phyloP scores from a whole-genome alignment of 768 basidiomycete species.

The Amyloporia xantha region DNA sequence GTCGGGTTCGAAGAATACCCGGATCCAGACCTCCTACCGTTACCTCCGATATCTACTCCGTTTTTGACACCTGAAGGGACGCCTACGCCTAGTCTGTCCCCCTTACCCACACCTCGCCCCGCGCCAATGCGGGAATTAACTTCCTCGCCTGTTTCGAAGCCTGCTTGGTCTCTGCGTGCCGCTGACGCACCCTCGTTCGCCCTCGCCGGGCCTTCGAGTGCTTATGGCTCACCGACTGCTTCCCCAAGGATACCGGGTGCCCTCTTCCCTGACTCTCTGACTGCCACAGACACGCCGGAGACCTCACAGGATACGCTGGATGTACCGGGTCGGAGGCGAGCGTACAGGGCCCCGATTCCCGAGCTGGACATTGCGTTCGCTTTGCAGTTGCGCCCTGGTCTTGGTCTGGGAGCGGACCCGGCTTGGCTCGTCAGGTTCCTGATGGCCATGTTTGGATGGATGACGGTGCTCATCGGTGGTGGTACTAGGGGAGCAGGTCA shows the following conservation, averaged over 20 bases:
- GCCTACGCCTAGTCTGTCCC: neutral
- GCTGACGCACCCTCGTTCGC: conserved; percentile 29
- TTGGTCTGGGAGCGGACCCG: conserved; percentile 64
- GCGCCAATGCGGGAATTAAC: conserved; percentile 20
- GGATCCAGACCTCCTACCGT: conserved; percentile 39
- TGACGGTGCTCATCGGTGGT: conserved; percentile 44
- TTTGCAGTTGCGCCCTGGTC: conserved; percentile 70
- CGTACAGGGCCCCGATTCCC: conserved; percentile 21
- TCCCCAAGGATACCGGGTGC: conserved; percentile 17
- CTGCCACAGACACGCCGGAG: neutral
- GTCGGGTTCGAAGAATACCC: conserved; percentile 21
- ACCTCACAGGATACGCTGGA: conserved; percentile 9
- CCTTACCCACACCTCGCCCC: conserved; percentile 4
- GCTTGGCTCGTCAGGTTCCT: conserved; percentile 77
- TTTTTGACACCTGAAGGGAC: conserved; percentile 13
- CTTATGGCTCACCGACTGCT: conserved; percentile 3
- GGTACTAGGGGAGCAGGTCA: too few relatives aligned
- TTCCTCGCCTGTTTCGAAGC: conserved; percentile 6
- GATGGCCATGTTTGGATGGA: conserved; percentile 78
- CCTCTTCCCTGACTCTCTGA: conserved; percentile 10
- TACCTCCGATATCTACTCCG: conserved; percentile 18
- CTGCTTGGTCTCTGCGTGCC: conserved; percentile 37
- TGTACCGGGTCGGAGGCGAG: conserved; percentile 8
- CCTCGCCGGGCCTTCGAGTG: conserved; percentile 16
- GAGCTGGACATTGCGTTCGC: conserved; percentile 62